Base-by-base conservation (phyloP, 1,284 basidiomycete genomes). In the Naganishia liquefaciens region DNA sequence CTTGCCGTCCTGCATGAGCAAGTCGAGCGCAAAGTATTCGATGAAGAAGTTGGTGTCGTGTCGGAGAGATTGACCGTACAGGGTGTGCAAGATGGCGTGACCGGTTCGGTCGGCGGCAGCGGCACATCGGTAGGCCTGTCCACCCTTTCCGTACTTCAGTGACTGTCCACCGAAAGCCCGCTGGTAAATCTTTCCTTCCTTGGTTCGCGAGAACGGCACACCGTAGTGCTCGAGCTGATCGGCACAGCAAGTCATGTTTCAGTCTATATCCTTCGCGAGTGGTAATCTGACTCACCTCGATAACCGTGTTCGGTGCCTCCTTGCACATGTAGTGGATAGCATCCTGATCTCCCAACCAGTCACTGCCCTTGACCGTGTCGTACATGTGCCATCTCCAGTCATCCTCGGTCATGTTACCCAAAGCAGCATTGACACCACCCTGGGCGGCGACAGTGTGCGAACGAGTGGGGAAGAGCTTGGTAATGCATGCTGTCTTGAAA, bases 1-100 rank as follows among this genome's bases (percentile, higher is more conserved):
- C 81, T 97, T 92, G 75, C 94, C 96, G 71, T 91, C 93, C 79
- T 98, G 86, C 96, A 99, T 98, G 79, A 99, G 93, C 68, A 99
- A 83, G 80, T 99, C 95, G 69, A 95, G 86, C 21, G 95, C 96
- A 79, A 99, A 99, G 82, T 94, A 99, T 81, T 99, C 96, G 80
- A 99, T 98, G 84, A 99, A 99, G 82, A 97, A 99, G 82, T 98
- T 96, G 78, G 96, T 99, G 84, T 99, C 90, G 85, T 99, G 96
- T 69, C 93, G 89, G 69, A 99, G 87, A 68, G 96, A 99, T 84
- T 99, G 96, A 73, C 96, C 96, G 77, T 97, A 97, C 66, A 99
- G 90, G 19, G 94, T 96, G 84, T 99, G 96, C 63, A 99, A 87
- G 76, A 99, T 88, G 49, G 96, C 96, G 77, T 99, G 96, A 27